phyloP scores from a whole-genome alignment of 805 yeast genomes.

The Hanseniaspora taiwanica region DNA sequence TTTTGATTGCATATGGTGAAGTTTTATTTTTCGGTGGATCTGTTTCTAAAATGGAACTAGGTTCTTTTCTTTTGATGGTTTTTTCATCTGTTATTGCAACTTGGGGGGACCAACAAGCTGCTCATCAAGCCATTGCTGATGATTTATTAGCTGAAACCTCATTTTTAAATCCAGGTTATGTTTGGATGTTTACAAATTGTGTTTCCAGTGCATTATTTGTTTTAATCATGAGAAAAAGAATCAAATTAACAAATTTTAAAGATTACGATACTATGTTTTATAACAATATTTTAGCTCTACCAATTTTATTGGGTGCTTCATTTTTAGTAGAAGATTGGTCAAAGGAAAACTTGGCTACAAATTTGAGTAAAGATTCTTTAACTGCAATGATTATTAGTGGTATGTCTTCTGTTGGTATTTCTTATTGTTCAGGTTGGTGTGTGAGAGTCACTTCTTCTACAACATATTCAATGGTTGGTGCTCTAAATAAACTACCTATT shows the following conservation, averaged over 20 bases:
- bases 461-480: constrained; percentile 98
- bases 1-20: constrained; percentile 95
- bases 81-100: constrained; percentile 93
- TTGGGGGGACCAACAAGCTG: constrained; percentile 53
- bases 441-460: constrained; percentile 97
- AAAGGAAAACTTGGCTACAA: constrained; percentile 51
- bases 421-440: constrained; percentile 99
- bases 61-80: constrained; percentile 85
- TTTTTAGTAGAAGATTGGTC: constrained; percentile 89
- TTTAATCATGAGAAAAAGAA: constrained; percentile 91
- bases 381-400: constrained; percentile 85
- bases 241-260: constrained; percentile 90
- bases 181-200: constrained; percentile 97
- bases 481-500: constrained; percentile 93
- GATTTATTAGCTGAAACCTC: constrained; percentile 17
- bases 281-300: constrained; percentile 89
- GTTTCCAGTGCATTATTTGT: constrained; percentile 89
- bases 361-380: constrained; percentile 65
- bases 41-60: constrained; percentile 80
- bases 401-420: constrained; percentile 88
- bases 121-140: constrained; percentile 17
- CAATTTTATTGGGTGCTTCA: constrained; percentile 68
- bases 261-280: constrained; percentile 97
- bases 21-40: constrained; percentile 92
- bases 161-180: constrained; percentile 58